Conservation (phyloP, 306 rosid genomes). For the Quillaja saponaria region DNA sequence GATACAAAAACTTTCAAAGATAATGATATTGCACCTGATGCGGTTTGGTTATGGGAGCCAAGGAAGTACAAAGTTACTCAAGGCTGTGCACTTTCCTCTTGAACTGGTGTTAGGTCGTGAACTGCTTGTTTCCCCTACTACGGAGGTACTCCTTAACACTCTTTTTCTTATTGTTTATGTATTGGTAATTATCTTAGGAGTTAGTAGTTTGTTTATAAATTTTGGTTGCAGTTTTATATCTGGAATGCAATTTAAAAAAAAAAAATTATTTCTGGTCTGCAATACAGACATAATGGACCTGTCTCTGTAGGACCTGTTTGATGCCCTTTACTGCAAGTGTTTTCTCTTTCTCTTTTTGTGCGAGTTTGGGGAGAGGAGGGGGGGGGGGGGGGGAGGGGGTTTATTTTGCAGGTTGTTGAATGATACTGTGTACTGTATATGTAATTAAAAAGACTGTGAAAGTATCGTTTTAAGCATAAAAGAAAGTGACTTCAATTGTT, state of each 20-base stretch:
- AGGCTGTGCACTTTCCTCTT: conserved; percentile 81
- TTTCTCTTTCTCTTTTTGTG: too few relatives aligned
- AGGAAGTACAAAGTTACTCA: conserved; percentile 93
- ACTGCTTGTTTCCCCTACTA: conserved; percentile 61
- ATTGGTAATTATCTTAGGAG: too few relatives aligned
- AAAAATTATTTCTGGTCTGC: too few relatives aligned
- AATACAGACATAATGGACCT: too few relatives aligned
- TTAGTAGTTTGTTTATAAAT: too few relatives aligned
- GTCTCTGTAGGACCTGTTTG: too few relatives aligned
- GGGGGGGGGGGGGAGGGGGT: too few relatives aligned
- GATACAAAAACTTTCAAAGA: conserved; percentile 73
- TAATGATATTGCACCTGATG: conserved; percentile 91
- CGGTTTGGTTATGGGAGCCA: conserved; percentile 93
- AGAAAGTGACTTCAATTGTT: conserved; percentile 14
- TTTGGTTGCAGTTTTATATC: background rate
- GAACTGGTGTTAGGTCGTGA: conserved; percentile 77
- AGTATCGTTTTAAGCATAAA: background rate
- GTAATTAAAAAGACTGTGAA: background rate
- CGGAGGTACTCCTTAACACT: conserved; percentile 47
- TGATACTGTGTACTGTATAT: too few relatives aligned
- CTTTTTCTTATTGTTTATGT: background rate
- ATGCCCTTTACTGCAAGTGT: too few relatives aligned
- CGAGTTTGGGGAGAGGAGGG: too few relatives aligned
- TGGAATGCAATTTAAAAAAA: background rate
- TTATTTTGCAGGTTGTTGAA: too few relatives aligned